A percentile compares a stretch with the other conserved stretches of the same genome.
phyloP scores from a whole-genome alignment of 169 alveolate genomes.

The Plasmodium yoelii region DNA sequence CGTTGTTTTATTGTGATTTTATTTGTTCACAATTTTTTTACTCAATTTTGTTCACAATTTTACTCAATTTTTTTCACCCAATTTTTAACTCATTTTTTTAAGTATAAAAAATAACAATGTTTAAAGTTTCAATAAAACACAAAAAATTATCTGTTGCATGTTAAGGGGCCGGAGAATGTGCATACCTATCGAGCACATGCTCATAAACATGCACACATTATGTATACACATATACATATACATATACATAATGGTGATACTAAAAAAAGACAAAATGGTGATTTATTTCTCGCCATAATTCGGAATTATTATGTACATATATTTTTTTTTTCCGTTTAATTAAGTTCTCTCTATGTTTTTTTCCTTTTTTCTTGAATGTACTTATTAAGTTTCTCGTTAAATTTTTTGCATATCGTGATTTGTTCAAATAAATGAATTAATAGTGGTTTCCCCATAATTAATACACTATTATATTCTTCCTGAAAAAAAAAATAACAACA shows the following conservation, averaged over 20 bases:
- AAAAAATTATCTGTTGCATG: too few relatives aligned
- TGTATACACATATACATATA: too few relatives aligned
- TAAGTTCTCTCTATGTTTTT: conserved; percentile 12
- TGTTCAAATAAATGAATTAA: conserved; percentile 70
- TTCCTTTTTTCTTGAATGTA: conserved; percentile 66
- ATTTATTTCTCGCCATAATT: too few relatives aligned
- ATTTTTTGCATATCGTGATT: conserved; percentile 66
- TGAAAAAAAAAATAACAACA: conserved; percentile 8
- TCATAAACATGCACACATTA: too few relatives aligned
- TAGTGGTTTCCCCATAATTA: conserved; percentile 70
- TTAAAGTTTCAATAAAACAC: not conserved
- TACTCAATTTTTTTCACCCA: not conserved
- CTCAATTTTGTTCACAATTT: not conserved
- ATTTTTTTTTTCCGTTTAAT: not conserved
- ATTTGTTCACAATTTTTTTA: not conserved
- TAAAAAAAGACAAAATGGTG: too few relatives aligned
- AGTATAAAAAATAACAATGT: not conserved
- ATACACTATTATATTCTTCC: conserved; percentile 71
- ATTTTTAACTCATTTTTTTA: not conserved
- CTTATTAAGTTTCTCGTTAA: conserved; percentile 63
- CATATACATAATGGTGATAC: too few relatives aligned
- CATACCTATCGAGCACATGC: too few relatives aligned
- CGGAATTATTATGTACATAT: not conserved
- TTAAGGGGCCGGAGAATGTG: too few relatives aligned
- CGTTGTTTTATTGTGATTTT: not conserved